Evolutionary conservation across 495 filamentous ascomycete genomes (phyloP).

Genomic region (Aspergillus panamensis): DNA sequence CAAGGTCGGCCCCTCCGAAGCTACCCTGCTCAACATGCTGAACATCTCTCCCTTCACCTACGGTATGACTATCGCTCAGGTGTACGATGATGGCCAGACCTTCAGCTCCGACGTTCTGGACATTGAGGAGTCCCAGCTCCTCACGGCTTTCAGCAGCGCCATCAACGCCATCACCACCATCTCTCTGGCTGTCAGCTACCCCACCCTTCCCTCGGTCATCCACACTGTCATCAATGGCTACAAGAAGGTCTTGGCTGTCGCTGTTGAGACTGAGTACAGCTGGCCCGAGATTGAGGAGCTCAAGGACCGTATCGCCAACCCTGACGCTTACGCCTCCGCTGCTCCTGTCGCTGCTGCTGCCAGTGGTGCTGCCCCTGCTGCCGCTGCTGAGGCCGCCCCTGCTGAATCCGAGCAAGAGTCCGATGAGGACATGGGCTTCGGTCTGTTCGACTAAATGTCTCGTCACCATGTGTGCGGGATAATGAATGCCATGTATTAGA

Average conservation of each 20-base stretch:
- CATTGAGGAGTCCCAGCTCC: conserved; percentile 87
- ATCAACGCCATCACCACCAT: conserved; percentile 83
- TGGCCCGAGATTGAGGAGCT: conserved; percentile 96
- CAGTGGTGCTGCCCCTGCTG: conserved; percentile 44
- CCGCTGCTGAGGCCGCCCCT: conserved; percentile 50
- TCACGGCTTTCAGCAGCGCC: conserved; percentile 76
- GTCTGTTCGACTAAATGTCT: conserved; percentile 55
- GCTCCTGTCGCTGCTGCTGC: conserved; percentile 62
- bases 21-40: conserved; percentile 97
- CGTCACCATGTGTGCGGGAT: conserved; percentile 24
- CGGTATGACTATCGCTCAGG: conserved; percentile 91
- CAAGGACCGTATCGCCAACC: conserved; percentile 99
- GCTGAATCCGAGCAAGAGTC: conserved; percentile 53
- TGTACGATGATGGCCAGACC: conserved; percentile 93
- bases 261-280: conserved; percentile 84
- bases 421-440: conserved; percentile 54
- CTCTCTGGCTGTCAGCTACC: conserved; percentile 89
- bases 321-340: conserved; percentile 83
- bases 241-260: conserved; percentile 94
- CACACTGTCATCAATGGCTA: conserved; percentile 94
- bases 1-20: conserved; percentile 99
- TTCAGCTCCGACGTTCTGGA: conserved; percentile 84
- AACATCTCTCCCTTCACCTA: conserved; percentile 99
- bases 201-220: conserved; percentile 92
- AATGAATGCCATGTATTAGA: conserved; percentile 44